Evolutionary conservation across 2,329 filamentous ascomycete species (phyloP), one percentile per base, ranked within the genome.

Genomic region (Torrubiella hemipterigena): DNA sequence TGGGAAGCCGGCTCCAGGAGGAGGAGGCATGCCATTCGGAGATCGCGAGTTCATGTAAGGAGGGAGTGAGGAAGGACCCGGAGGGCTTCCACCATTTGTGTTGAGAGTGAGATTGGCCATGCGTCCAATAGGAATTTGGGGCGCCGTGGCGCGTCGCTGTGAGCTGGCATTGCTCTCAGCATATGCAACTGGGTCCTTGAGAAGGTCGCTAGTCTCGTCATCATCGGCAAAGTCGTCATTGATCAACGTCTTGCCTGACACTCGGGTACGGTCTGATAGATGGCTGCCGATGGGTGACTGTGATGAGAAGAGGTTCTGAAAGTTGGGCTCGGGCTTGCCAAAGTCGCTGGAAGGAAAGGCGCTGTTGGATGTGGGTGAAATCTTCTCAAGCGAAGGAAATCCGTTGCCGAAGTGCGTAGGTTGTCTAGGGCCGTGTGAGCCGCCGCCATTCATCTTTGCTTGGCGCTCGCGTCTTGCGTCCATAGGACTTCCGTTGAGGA

Each of bases 231-330:
- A 50, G 45, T 82, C 74, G 43, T 80, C 73, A 41, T 72, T 78
- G 52, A 86, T 86, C 30, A 85, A 60, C 3, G 74, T 71, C 53
- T 84, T 85, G 42, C 81, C 77, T 3, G 73, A 70, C 22, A 72
- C 63, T 34, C 73, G 65, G 12, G 63, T 56, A 30, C 67, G 63
- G 37, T 77, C 75, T n/a, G 63, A 61, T n/a, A 80, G 62, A 32
- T 79, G 72, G 46, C 77, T 80, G 25, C 73, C 76, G 33, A 84
- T 77, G 2, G 80, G 80, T 6, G 80, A 84, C 42, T 81, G 78
- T 1, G 78, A 73, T 10, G 77, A 80, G 54, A 84, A 86, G 17
- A 83, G 56, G 38, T 62, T 74, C 41, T 77, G 72, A 42, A 73
- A 73, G 36, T 65, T 60, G 12, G 58, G 51, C 47, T 76, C 73